Evolutionary conservation across 495 filamentous ascomycete genomes (phyloP).

Genomic region (Aspergillus incahuasiensis): DNA sequence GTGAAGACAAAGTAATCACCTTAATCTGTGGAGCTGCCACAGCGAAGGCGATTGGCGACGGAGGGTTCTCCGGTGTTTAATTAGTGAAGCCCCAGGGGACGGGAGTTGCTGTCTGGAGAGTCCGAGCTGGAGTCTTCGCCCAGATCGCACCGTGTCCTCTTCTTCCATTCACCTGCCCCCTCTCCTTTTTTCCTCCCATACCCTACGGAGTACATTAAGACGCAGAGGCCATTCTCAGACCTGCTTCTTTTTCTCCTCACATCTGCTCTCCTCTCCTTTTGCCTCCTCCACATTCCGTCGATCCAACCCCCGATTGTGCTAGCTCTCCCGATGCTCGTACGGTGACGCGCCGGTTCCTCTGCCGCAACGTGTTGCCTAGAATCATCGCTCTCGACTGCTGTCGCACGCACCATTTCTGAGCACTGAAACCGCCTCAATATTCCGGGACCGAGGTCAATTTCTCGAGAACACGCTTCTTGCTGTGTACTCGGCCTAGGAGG

Average conservation of each 20-base stretch:
- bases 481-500: neutral
- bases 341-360: constrained; percentile 17
- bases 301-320: constrained; percentile 7
- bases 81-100: constrained; percentile 8
- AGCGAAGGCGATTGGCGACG: neutral
- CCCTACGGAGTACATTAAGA: neutral
- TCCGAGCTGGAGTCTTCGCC: neutral
- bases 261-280: constrained; percentile 10
- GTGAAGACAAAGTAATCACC: neutral
- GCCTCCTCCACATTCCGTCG: constrained; percentile 6
- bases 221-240: neutral
- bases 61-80: neutral
- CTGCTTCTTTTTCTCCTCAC: neutral
- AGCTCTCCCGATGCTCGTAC: constrained; percentile 16
- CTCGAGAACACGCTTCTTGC: neutral
- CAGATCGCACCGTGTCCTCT: constrained; percentile 9
- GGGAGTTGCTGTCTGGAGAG: constrained; percentile 2
- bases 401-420: neutral
- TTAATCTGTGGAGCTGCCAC: neutral
- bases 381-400: neutral
- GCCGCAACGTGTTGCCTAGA: constrained; percentile 14
- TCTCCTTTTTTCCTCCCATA: constrained; percentile 15
- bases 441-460: neutral
- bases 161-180: constrained; percentile 27
- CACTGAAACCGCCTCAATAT: neutral